Percentiles rank a stretch among this genome's conserved stretches.
phyloP scores from a whole-genome alignment of 257 asterid species.

The Ilex asprella region DNA sequence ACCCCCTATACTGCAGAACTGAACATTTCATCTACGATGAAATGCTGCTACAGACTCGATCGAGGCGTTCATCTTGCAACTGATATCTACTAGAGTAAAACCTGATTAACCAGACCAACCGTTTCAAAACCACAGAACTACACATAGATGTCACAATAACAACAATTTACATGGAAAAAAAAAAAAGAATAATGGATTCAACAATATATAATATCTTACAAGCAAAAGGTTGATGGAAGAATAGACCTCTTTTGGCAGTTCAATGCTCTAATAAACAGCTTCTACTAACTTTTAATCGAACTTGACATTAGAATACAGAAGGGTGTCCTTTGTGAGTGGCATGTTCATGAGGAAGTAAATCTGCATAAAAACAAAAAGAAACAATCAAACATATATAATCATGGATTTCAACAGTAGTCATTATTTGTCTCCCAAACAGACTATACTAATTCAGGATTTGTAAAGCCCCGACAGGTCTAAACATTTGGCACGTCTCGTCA shows the following conservation, averaged over 20 bases:
- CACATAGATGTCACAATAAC: conserved; percentile 6
- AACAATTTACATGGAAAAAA: too few relatives aligned
- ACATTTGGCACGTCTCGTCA: too few relatives aligned
- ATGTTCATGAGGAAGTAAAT: conserved; percentile 57
- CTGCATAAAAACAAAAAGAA: conserved; percentile 45
- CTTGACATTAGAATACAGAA: conserved; percentile 85
- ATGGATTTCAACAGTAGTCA: too few relatives aligned
- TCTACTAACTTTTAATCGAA: conserved; percentile 47
- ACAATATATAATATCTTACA: conserved; percentile 18
- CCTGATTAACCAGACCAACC: not conserved
- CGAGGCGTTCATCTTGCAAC: too few relatives aligned
- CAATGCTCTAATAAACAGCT: conserved; percentile 12
- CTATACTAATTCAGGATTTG: too few relatives aligned
- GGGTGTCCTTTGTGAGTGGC: conserved; percentile 96
- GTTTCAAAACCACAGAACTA: conserved; percentile 16
- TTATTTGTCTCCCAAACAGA: too few relatives aligned
- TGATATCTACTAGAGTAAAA: too few relatives aligned
- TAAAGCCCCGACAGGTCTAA: too few relatives aligned
- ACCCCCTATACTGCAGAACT: too few relatives aligned
- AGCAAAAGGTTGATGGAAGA: conserved; percentile 19
- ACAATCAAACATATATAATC: conserved; percentile 8
- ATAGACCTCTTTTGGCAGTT: conserved; percentile 14
- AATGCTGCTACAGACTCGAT: too few relatives aligned
- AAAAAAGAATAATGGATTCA: conserved; percentile 12
- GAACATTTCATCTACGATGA: too few relatives aligned